Percentiles rank a stretch among this genome's conserved stretches.
Evolutionary conservation across 2,329 filamentous ascomycete genomes (phyloP).

Genomic region (Claviceps sp.): DNA sequence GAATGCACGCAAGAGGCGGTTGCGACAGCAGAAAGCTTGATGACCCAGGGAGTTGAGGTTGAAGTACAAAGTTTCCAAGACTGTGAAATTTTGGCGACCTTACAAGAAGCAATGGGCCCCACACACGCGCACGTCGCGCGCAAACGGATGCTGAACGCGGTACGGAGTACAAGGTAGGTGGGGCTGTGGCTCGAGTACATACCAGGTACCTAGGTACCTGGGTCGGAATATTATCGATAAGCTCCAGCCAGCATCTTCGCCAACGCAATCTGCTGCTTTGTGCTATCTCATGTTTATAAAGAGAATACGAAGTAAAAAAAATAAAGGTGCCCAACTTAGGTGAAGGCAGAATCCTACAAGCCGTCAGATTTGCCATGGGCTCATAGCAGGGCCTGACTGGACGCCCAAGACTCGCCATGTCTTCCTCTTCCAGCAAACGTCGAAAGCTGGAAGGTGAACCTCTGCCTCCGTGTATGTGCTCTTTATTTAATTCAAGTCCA

Average conservation of each 20-base stretch:
- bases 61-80: slow-evolving; percentile 6
- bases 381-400: background rate
- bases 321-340: background rate
- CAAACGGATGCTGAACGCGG: background rate
- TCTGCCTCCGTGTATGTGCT: slow-evolving; percentile 17
- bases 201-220: no score
- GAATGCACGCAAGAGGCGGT: background rate
- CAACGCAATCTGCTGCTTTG: background rate
- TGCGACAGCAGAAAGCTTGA: background rate
- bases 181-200: no score
- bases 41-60: background rate
- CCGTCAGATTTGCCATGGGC: background rate
- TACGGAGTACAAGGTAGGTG: background rate
- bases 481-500: background rate
- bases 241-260: background rate
- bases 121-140: background rate
- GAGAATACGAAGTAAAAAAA: background rate
- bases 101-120: background rate
- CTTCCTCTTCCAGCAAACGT: slow-evolving; percentile 20
- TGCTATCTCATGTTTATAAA: no score
- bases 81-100: slow-evolving; percentile 6
- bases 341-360: background rate
- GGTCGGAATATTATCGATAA: slow-evolving; percentile 1
- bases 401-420: slow-evolving; percentile 7
- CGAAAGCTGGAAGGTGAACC: slow-evolving; percentile 20